phyloP scores from a whole-genome alignment of 2,329 filamentous ascomycete species.

The Fonsecaea multimorphosa region DNA sequence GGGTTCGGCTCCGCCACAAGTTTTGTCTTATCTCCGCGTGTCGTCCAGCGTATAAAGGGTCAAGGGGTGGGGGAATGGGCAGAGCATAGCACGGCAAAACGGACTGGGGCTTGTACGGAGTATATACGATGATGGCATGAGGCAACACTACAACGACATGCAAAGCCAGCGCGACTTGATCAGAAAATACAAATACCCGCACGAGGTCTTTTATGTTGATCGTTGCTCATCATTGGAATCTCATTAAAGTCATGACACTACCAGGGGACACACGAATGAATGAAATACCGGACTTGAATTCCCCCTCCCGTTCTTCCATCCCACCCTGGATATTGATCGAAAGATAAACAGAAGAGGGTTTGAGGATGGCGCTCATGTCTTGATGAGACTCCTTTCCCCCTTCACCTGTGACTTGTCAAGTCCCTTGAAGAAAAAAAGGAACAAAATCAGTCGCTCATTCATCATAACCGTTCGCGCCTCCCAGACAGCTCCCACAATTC shows the following conservation, averaged over 20 bases:
- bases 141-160: neutral
- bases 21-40: neutral
- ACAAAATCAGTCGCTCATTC: neutral
- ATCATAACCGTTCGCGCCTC: neutral
- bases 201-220: neutral
- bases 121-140: neutral
- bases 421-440: neutral
- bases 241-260: conserved; percentile 2
- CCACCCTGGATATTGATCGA: neutral
- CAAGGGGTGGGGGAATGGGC: neutral
- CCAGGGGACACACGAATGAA: neutral
- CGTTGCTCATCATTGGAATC: neutral
- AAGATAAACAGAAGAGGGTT: neutral
- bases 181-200: neutral
- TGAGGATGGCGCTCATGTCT: neutral
- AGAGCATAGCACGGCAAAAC: neutral
- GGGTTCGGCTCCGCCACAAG: too few species aligned
- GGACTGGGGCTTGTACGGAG: neutral
- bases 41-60: neutral
- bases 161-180: too few species aligned
- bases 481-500: neutral
- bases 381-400: neutral
- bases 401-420: neutral
- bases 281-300: neutral
- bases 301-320: neutral